Conservation (phyloP, 2,329 filamentous ascomycete genomes). For the Scedosporium minutisporum region DNA sequence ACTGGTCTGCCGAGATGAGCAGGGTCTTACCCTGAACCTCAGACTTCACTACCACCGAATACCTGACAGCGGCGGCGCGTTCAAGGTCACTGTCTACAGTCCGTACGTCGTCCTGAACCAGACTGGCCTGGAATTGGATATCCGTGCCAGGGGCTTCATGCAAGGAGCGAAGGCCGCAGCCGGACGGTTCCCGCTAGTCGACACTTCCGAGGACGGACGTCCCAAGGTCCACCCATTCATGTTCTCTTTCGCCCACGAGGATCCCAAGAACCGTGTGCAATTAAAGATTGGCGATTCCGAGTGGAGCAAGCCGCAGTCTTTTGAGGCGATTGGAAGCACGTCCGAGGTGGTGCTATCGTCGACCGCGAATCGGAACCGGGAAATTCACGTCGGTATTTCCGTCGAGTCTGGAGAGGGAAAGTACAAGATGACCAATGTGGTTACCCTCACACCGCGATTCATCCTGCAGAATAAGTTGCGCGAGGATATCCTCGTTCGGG, state of each 20-base stretch:
- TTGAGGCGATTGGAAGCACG: constrained; percentile 91
- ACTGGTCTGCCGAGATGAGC: constrained; percentile 74
- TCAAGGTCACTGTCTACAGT: constrained; percentile 90
- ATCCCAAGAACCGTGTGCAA: constrained; percentile 81
- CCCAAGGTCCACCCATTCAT: constrained; percentile 83
- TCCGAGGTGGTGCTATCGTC: constrained; percentile 80
- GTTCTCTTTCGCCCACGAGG: constrained; percentile 86
- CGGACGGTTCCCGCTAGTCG: constrained; percentile 58
- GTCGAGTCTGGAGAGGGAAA: constrained; percentile 90
- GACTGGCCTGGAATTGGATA: constrained; percentile 78
- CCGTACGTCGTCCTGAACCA: constrained; percentile 94
- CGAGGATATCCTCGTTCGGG: constrained; percentile 81
- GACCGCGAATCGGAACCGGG: constrained; percentile 50
- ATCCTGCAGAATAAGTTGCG: constrained; percentile 87
- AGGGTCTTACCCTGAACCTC: constrained; percentile 68
- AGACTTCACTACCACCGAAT: constrained; percentile 86
- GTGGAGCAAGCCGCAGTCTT: constrained; percentile 97
- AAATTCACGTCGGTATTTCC: constrained; percentile 85
- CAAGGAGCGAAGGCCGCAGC: constrained; percentile 74
- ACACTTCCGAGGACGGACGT: constrained; percentile 39
- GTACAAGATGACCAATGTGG: constrained; percentile 94
- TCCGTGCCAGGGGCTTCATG: constrained; percentile 82
- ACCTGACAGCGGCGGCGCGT: constrained; percentile 86
- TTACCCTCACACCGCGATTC: constrained; percentile 86
- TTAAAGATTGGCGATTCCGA: constrained; percentile 81